Conservation (phyloP, 2,329 filamentous ascomycete species). For the Passalora sequoiae region DNA sequence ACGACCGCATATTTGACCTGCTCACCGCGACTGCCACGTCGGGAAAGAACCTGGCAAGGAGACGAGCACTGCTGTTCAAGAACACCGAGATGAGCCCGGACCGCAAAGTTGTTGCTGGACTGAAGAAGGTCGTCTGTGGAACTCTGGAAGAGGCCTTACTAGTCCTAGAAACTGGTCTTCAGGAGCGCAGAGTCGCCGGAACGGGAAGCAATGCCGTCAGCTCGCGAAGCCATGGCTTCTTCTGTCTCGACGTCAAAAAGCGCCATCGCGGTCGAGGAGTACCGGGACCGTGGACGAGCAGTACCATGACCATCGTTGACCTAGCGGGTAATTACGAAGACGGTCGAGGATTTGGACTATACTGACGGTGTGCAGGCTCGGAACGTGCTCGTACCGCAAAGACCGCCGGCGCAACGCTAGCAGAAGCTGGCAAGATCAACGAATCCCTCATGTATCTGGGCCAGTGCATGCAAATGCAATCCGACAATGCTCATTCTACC, state of each 20-base stretch:
- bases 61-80: constrained; percentile 87
- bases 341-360: background rate
- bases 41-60: constrained; percentile 49
- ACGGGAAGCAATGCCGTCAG: constrained; percentile 91
- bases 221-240: constrained; percentile 91
- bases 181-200: constrained; percentile 79
- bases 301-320: constrained; percentile 81
- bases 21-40: constrained; percentile 59
- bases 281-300: constrained; percentile 65
- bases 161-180: constrained; percentile 82
- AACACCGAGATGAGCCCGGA: constrained; percentile 81
- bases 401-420: constrained; percentile 85
- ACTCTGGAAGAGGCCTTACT: constrained; percentile 78
- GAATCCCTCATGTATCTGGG: constrained; percentile 97
- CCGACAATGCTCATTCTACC: constrained; percentile 62
- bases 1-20: constrained; percentile 94
- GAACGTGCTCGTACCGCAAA: constrained; percentile 91
- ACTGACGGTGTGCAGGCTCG: constrained; percentile 51
- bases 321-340: constrained; percentile 59
- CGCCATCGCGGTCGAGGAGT: constrained; percentile 47
- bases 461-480: constrained; percentile 94
- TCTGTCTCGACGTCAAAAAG: constrained; percentile 92
- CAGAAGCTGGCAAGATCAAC: constrained; percentile 96
- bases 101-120: constrained; percentile 86
- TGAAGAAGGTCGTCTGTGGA: constrained; percentile 83